Conservation (phyloP, 2,329 filamentous ascomycete genomes). For the Diaporthe caulivora region DNA sequence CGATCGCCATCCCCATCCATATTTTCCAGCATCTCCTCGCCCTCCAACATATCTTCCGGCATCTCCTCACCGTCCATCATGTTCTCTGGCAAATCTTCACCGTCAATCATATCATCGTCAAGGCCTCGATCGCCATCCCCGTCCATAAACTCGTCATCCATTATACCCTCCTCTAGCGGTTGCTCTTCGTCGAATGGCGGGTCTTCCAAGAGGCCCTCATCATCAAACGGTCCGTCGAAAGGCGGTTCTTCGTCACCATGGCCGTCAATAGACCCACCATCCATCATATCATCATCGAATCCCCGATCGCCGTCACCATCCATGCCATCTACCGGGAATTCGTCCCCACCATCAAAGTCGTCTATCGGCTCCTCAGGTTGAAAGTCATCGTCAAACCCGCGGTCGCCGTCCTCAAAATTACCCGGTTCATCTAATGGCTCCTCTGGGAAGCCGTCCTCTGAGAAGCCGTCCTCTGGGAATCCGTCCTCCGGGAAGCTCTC, state of each 20-base stretch:
- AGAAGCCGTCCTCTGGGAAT: too few species aligned
- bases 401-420: background rate
- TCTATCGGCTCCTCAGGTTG: background rate
- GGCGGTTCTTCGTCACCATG: background rate
- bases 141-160: background rate
- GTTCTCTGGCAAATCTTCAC: too few species aligned
- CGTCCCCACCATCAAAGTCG: background rate
- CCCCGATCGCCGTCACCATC: background rate
- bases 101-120: background rate
- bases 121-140: background rate
- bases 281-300: background rate
- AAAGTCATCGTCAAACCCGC: background rate
- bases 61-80: too few species aligned
- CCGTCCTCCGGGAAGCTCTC: too few species aligned
- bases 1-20: background rate
- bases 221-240: background rate
- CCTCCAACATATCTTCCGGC: too few species aligned
- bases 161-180: background rate
- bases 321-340: background rate
- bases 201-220: background rate
- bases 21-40: too few species aligned
- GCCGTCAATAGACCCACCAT: background rate
- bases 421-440: background rate
- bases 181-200: background rate
- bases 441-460: too few species aligned